Evolutionary conservation across 345 rosid species (phyloP).

Genomic region (Capsella bursapastoris): DNA sequence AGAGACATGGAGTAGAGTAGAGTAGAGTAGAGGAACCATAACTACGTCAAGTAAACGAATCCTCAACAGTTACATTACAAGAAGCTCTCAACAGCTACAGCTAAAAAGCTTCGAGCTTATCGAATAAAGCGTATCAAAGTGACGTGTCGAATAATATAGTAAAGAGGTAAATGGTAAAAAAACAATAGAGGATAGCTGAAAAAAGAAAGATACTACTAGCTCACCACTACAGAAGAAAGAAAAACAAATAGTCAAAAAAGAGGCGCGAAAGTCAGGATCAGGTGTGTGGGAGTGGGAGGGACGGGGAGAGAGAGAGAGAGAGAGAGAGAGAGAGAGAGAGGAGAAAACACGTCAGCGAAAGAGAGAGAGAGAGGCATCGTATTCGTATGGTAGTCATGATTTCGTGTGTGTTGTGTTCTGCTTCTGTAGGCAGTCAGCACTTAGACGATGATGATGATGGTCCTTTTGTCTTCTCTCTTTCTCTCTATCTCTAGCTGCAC

Average conservation of each 20-base stretch:
- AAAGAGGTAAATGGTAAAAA: conserved; percentile 8
- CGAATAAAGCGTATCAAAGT: not conserved
- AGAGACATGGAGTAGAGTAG: no score
- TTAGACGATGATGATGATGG: conserved; percentile 23
- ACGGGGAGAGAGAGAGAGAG: not conserved
- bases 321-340: conserved; percentile 24
- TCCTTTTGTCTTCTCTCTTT: conserved; percentile 31
- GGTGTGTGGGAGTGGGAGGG: conserved; percentile 16
- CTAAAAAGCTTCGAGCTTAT: not conserved
- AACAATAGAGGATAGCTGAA: not conserved
- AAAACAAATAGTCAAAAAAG: conserved; percentile 34
- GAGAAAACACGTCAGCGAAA: conserved; percentile 19
- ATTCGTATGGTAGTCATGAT: conserved; percentile 28
- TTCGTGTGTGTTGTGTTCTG: conserved; percentile 34
- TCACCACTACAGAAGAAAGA: no score
- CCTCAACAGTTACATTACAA: no score
- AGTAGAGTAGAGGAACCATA: no score
- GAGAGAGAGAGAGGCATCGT: no score
- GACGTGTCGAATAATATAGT: not conserved
- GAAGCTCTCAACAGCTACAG: no score
- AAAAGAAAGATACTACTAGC: not conserved
- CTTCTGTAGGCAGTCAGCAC: conserved; percentile 40
- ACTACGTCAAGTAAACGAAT: no score
- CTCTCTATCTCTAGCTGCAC: conserved; percentile 9
- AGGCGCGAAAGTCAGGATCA: conserved; percentile 48